Base-by-base conservation (phyloP, 148 eudicot species). In the Rhododendron vialii region DNA sequence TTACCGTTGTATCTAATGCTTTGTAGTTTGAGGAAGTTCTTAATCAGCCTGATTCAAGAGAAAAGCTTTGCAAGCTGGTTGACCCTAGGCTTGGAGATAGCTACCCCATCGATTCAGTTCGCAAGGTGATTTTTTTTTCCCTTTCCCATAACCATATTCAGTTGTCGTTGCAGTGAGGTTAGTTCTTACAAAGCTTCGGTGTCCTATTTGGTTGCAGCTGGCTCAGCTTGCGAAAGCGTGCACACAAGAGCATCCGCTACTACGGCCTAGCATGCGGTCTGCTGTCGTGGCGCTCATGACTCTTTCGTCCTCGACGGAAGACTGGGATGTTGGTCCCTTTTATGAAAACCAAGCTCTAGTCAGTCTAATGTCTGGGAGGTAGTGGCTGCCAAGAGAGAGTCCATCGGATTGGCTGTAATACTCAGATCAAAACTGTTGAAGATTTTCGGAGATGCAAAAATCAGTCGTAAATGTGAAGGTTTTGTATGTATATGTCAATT, bases 221-320 rank as follows among this genome's bases (percentile, higher is more conserved):
- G 94, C 93, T 63, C 92, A 75, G 91, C 96, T 96, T 67, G 99
- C 95, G 5, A 91, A 89, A 89, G 96, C 94, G 55, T 96, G 98
- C 83, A 96, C 98, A 20, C 88, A 92, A 30, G 95, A 93, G 80
- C 90, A 93, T 55, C 94, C 95, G n/a, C 90, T 85, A 57, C 87
- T 92, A 10, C 90, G 98, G 36, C 99, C 95, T 24, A 91, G 87
- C 67, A 96, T 95, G 99, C 89, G 93, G 88, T 90, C 96, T 1
- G 90, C 92, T 51, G 96, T 91, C 38, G 98, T 96, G 82, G 95
- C 95, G 74, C 78, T 96, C 65, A 91, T 91, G 88, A 91, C 90
- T 43, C 92, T 96, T 30, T 90, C 93, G 24, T 95, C 96, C 3
- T 61, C 94, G 17, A 89, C 95, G 4, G 93, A 92, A 30, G 93